Base-by-base conservation (phyloP, 2,329 filamentous ascomycete species). In the Mycosphaerelloides madeirae region DNA sequence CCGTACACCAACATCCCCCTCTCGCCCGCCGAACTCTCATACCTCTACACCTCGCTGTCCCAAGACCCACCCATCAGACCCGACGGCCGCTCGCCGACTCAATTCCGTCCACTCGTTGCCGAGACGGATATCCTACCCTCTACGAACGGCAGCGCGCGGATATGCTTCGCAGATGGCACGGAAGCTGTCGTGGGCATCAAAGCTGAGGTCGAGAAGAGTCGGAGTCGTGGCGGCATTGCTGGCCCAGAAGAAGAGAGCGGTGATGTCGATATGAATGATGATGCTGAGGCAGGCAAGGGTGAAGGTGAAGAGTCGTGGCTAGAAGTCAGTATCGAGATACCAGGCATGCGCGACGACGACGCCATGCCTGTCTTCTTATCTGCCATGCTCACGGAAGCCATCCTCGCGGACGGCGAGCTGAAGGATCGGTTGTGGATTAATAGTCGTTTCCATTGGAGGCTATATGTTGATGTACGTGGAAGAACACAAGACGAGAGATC, bases 121-220 rank as follows among this genome's bases (percentile, higher is more conserved):
- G 93, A 98, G 72, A 89, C 86, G 43, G 86, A 87, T 46, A 87
- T 97, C 44, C 77, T 98, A 0, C 90, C 93, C 0, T 83, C 84
- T 36, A 85, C 91, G 13, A 95, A 97, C 62, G 93, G 93, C 49
- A 94, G 87, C 67, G 91, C 93, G 48, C 81, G 94, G 28, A 85
- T 98, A 36, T 95, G 91, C 55, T 94, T 97, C 64, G 83, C 89
- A 3, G 93, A 98, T 65, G 93, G 93, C 39, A 95, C 89, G 1
- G 93, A 98, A 68, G 93, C 93, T 6, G 84, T 98, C 49, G 93
- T 96, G 5, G 93, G 93, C 35, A 84, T 96, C 49, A 98, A 97
- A 70, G 89, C 87, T 1, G 91, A 97, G 69, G 87, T 97, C 3
- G 89, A 95, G 66, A 83, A 79, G 71, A 88, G 84, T 38, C 54